Base-by-base conservation (phyloP, 2,329 filamentous ascomycete species). In the Diaporthe nobilis region DNA sequence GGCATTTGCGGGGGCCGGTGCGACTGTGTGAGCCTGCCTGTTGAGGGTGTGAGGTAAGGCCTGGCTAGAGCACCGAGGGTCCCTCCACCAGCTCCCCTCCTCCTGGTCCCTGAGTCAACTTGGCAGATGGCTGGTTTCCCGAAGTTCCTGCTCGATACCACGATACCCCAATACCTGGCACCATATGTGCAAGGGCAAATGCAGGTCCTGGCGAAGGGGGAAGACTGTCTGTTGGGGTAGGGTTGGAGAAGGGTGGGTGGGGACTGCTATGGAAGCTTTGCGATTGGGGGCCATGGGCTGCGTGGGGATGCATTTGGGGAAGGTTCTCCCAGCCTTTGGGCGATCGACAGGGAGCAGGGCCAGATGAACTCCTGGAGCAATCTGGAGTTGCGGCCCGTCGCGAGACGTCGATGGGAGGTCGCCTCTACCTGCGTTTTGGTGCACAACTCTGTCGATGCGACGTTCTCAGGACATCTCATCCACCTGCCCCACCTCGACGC, bases 331-430 rank as follows among this genome's bases (percentile, higher is more conserved):
- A 58, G n/a, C 20, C 25, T 34, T 57, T 47, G 22, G 57, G 22
- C 25, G 71, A 70, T 72, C 70, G 70, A 61, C 70, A 72, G 70
- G 70, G 70, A 57, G 39, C 57, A 72, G 31, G 58, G 34, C 58
- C 58, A 57, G 58, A 57, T 57, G 58, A 73, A 47, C 58, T 61
- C 58, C 44, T 57, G 61, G 47, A 37, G 70, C 65, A 75, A 75
- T 73, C 63, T 75, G 75, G 75, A 77, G 75, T 75, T 65, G 67
- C 75, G 75, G 75, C 34, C 75, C 75, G 75, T 77, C 70, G 75
- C 73, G 75, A 57, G 57, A 67, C 53, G 47, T 60, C 20, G 47
- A 60, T 58, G 49, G 5, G 49, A 70, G 47, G 65, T 70, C 65
- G 15, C 1, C 49, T 25, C 13, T 70, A 70, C 65, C 34, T 70